Evolutionary conservation across 2,329 filamentous ascomycete species (phyloP).

Genomic region (Neonectria punicea): DNA sequence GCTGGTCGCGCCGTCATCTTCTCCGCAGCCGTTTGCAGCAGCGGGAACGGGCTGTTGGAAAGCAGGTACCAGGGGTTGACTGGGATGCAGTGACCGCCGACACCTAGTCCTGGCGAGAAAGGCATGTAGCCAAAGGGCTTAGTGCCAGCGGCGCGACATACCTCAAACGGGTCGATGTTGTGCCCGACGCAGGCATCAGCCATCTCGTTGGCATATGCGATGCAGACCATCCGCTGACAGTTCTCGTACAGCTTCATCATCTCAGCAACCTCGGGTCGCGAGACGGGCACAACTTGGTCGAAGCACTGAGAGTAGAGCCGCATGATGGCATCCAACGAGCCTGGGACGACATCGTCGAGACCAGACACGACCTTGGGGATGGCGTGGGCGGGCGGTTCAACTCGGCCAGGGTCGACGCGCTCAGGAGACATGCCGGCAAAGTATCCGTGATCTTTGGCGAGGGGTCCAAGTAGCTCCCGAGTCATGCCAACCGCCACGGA

Average conservation of each 20-base stretch:
- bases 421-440: conserved; percentile 63
- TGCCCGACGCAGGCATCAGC: conserved; percentile 60
- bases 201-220: conserved; percentile 67
- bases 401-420: conserved; percentile 63
- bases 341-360: conserved; percentile 57
- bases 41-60: conserved; percentile 57
- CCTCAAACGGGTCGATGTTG: conserved; percentile 62
- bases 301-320: conserved; percentile 60
- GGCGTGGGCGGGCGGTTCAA: conserved; percentile 49
- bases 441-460: conserved; percentile 55
- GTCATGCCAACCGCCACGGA: conserved; percentile 67
- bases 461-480: conserved; percentile 57
- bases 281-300: conserved; percentile 59
- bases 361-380: conserved; percentile 67
- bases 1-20: conserved; percentile 56
- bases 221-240: conserved; percentile 65
- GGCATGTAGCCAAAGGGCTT: conserved; percentile 65
- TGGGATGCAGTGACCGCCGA: conserved; percentile 67
- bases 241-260: conserved; percentile 70
- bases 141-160: conserved; percentile 58
- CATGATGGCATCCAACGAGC: conserved; percentile 56
- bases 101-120: conserved; percentile 58
- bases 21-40: conserved; percentile 56
- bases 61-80: conserved; percentile 66
- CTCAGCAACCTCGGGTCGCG: conserved; percentile 64